phyloP scores from a whole-genome alignment of 768 basidiomycete genomes.

The Lentinula raphanica region DNA sequence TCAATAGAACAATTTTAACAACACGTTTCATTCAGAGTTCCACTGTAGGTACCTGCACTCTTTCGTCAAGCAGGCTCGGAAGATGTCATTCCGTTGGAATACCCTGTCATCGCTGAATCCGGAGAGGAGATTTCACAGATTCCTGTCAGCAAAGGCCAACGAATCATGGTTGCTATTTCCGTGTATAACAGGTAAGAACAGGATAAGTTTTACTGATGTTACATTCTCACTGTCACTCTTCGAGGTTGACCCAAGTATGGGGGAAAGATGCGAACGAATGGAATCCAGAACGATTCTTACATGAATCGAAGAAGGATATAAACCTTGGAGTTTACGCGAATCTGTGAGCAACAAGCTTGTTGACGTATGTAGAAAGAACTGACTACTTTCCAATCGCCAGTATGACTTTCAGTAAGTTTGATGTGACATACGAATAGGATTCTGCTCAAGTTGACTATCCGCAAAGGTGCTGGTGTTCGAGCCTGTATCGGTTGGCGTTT shows the following conservation, averaged over 20 bases:
- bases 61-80: constrained; percentile 23
- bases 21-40: neutral
- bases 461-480: constrained; percentile 2
- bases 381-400: neutral
- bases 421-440: neutral
- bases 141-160: constrained; percentile 45
- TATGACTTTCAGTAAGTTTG: constrained; percentile 4
- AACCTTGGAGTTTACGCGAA: constrained; percentile 19
- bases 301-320: constrained; percentile 9
- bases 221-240: neutral
- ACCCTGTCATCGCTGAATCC: constrained; percentile 39
- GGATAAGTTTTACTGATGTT: neutral
- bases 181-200: constrained; percentile 46
- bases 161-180: constrained; percentile 44
- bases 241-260: constrained; percentile 18
- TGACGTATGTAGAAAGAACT: neutral
- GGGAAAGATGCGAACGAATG: constrained; percentile 28
- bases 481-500: constrained; percentile 8
- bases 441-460: neutral
- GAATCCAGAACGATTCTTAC: constrained; percentile 28
- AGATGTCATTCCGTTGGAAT: constrained; percentile 53
- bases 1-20: neutral
- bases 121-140: constrained; percentile 43
- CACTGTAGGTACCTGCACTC: neutral
- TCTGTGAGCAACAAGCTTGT: constrained; percentile 15